Conservation (phyloP, 768 basidiomycete genomes). For the Tulasnella sp. region DNA sequence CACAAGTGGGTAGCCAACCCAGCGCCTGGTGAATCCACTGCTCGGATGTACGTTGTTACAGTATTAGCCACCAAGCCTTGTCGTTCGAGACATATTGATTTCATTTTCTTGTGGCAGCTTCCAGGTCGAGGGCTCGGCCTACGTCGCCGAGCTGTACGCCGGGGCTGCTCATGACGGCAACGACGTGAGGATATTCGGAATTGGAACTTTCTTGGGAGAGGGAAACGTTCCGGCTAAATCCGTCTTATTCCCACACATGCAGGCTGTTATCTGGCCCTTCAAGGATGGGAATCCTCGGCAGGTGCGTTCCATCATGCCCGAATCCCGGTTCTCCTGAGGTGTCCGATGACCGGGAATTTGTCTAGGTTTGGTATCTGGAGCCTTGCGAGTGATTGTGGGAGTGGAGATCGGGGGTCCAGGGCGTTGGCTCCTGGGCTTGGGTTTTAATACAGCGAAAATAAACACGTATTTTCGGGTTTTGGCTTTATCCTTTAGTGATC, state of each 20-base stretch:
- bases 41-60: not conserved
- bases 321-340: not conserved
- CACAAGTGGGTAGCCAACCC: not conserved
- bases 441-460: not conserved
- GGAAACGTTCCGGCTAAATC: not conserved
- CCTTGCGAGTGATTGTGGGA: not conserved
- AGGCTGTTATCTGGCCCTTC: not conserved
- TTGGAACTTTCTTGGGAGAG: not conserved
- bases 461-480: not conserved
- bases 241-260: not conserved
- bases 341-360: not conserved
- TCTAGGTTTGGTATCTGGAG: not conserved
- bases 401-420: not conserved
- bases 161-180: not conserved
- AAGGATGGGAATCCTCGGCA: not conserved
- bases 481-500: not conserved
- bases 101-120: not conserved
- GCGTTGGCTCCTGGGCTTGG: not conserved
- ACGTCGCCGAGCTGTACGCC: not conserved
- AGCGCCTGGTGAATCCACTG: not conserved
- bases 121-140: not conserved
- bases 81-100: not conserved
- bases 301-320: not conserved
- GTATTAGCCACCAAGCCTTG: too few species aligned
- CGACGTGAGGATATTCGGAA: not conserved